A percentile compares a stretch with the other conserved stretches of the same genome.
Evolutionary conservation across 495 filamentous ascomycete genomes (phyloP).

Genomic region (Talaromyces adpressus): DNA sequence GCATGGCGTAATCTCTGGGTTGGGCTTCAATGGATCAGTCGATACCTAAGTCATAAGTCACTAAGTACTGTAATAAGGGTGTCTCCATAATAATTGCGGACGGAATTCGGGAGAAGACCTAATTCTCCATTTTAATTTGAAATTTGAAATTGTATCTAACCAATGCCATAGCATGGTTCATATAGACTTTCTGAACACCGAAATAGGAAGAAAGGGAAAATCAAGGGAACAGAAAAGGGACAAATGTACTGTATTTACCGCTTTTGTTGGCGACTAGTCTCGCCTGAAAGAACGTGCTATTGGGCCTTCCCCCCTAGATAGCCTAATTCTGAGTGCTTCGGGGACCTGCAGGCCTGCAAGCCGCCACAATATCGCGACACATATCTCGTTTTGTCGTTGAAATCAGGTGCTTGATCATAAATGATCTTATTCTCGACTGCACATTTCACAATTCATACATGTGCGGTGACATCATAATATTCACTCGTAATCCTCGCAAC

Average conservation of each 20-base stretch:
- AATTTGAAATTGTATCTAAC: neutral
- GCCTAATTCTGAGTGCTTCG: neutral
- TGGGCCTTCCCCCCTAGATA: neutral
- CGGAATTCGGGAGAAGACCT: neutral
- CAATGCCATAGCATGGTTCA: neutral
- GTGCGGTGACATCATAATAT: neutral
- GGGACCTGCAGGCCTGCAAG: slow-evolving; percentile 1
- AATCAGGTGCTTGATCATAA: neutral
- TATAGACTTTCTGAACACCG: neutral
- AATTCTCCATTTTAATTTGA: neutral
- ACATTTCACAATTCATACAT: neutral
- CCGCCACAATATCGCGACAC: neutral
- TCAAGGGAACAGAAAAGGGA: neutral
- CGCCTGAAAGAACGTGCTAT: neutral
- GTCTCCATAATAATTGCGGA: neutral
- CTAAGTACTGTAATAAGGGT: no score
- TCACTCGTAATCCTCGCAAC: neutral
- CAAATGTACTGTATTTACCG: neutral
- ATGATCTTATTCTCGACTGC: neutral
- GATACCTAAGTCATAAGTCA: neutral
- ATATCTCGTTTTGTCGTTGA: neutral
- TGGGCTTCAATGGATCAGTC: neutral
- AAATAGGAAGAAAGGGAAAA: neutral
- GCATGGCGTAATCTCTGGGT: neutral
- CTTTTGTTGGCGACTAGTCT: neutral